Evolutionary conservation across 1,284 basidiomycete species (phyloP), one percentile per base, ranked within the genome.

Genomic region (Thelephora terrestris): DNA sequence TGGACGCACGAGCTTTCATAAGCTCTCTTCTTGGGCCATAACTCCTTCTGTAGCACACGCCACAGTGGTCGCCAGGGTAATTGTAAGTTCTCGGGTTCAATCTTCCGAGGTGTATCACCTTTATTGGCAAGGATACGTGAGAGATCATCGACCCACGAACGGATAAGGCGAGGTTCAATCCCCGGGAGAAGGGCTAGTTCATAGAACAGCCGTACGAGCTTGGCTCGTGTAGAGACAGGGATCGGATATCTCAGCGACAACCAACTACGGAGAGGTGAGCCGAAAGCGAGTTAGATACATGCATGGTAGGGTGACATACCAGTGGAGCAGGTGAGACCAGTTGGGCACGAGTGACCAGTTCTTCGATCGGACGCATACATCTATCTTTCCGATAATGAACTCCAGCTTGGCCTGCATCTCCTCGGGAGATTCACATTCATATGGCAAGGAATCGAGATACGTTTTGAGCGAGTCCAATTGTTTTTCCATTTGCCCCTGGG

Each of bases 161-260:
- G 78, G 50, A 81, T 71, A 46, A 85, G 70, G 39, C 82, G 77
- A 3, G 80, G 74, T 51, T 90, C 86, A 49, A 91, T 69, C 21
- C 86, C 86, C 9, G 88, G 87, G 2, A 87, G 63, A 24, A 89
- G 63, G 54, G 77, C 77, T 7, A 91, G 66, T 60, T 91, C 84
- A 59, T 89, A 94, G 68, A 91, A 93, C 38, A 94, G 69, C 20
- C 74, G 73, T 16, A 84, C 85, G 42, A 95, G 77, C 58, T 81
- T 80, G n/a, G 84, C 83, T 17, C 91, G 82, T 24, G 79, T 79
- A 36, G 77, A 58, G 48, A 79, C 87, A 43, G 75, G 65, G 61
- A 92, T 78, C 2, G 89, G 89, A 63, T 91, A 92, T 47, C 81
- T 81, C 75, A 91, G 78, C 52, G 83, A 71, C 45, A 91, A 64